Conservation (phyloP, 305 asterid genomes). For the Fraxinus baroniana region DNA sequence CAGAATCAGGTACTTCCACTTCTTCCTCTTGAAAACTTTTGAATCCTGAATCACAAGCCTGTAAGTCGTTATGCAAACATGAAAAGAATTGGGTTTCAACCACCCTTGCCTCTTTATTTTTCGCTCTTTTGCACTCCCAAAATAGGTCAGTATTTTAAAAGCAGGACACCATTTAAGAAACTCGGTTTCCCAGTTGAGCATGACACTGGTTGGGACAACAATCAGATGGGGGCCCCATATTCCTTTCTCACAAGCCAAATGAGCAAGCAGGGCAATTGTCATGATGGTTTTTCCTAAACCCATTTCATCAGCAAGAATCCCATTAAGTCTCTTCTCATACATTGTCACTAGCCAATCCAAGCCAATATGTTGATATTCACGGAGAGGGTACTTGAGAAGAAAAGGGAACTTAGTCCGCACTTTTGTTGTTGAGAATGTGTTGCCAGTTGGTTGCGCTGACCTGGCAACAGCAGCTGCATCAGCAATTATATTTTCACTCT, state of each 20-base stretch:
- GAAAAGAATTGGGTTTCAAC: constrained; percentile 94
- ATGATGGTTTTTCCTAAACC: constrained; percentile 99
- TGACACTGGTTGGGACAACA: constrained; percentile 99
- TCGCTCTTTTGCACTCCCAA: constrained; percentile 99
- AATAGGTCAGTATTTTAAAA: constrained; percentile 95
- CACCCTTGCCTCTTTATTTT: constrained; percentile 95
- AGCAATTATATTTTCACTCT: constrained; percentile 73
- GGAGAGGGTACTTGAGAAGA: constrained; percentile 92
- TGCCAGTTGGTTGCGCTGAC: constrained; percentile 99
- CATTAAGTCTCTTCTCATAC: constrained; percentile 98
- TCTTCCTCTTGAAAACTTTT: constrained; percentile 95
- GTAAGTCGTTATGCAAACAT: constrained; percentile 95
- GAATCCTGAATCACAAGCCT: constrained; percentile 98
- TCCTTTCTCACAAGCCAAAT: constrained; percentile 93
- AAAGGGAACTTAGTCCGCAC: constrained; percentile 97
- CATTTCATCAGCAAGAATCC: constrained; percentile 99
- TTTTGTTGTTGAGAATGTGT: constrained; percentile 89
- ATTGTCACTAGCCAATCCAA: constrained; percentile 99
- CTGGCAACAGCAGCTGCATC: constrained; percentile 99
- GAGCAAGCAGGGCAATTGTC: constrained; percentile 99
- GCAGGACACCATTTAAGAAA: constrained; percentile 99
- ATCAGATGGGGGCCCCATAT: constrained; percentile 99
- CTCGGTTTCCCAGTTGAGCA: constrained; percentile 99
- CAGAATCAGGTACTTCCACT: constrained; percentile 96
- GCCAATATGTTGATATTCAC: constrained; percentile 99